Percentiles rank a stretch among this genome's conserved stretches.
These are phyloP conservation scores for Cryphonectria parasitica DNA, from an alignment of 2,329 filamentous ascomycete species.

Conservation along the genomic window DNA sequence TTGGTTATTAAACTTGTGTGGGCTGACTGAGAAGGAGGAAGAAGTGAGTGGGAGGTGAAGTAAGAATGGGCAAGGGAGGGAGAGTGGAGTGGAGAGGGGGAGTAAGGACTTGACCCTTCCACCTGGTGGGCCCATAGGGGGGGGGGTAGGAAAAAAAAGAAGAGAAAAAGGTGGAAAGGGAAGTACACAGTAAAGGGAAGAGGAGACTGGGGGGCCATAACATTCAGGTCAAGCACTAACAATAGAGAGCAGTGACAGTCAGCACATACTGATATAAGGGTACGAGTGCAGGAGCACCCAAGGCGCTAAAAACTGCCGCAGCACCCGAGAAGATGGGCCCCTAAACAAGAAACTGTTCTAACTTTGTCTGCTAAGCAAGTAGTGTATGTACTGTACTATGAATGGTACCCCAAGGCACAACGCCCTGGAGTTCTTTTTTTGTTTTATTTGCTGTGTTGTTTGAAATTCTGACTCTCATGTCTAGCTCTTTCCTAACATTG, in stretches of 20 bases:
- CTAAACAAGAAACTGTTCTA: not conserved
- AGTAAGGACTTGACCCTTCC: not conserved
- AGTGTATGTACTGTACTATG: not conserved
- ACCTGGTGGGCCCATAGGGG: not conserved
- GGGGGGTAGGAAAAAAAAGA: not conserved
- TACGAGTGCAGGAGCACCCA: not conserved
- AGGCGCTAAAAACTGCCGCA: not conserved
- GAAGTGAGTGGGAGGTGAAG: constrained; percentile 1
- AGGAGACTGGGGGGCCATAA: too few relatives aligned
- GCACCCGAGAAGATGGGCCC: constrained; percentile 4
- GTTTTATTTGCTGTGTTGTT: too few relatives aligned
- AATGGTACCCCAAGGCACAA: not conserved
- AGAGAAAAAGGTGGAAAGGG: not conserved
- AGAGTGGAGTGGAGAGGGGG: not conserved
- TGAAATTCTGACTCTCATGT: too few relatives aligned
- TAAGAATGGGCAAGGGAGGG: not conserved
- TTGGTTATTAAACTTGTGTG: constrained; percentile 9
- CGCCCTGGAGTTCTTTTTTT: too few relatives aligned
- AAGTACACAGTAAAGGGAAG: not conserved
- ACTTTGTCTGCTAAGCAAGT: not conserved
- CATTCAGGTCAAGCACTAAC: not conserved
- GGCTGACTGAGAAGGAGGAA: not conserved
- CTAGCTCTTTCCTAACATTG: too few relatives aligned
- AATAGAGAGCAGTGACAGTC: not conserved
- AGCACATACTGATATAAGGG: not conserved